Percentiles rank a stretch among this genome's conserved stretches.
phyloP scores from a whole-genome alignment of 164 flowering plant genomes.

The Liriodendron chinense region DNA sequence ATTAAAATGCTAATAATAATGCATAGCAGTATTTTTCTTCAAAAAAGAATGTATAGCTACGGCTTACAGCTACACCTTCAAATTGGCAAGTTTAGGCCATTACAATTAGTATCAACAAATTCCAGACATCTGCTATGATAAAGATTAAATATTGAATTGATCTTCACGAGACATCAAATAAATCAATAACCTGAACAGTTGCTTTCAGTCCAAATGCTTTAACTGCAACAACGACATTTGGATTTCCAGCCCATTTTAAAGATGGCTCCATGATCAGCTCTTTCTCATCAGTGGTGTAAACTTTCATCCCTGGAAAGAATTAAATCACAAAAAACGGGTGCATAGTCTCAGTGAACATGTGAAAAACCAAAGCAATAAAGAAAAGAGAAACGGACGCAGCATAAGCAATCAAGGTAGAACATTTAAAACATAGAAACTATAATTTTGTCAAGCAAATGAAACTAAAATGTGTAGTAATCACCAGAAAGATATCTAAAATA shows the following conservation, averaged over 20 bases:
- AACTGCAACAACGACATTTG: constrained; percentile 69
- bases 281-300: constrained; percentile 84
- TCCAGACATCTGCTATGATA: not conserved
- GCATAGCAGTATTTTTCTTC: not conserved
- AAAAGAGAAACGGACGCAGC: not conserved
- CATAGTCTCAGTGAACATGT: not conserved
- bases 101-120: not conserved
- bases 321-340: not conserved
- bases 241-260: constrained; percentile 96
- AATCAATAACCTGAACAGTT: constrained; percentile 28
- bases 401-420: not conserved
- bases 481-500: not conserved
- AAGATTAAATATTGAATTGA: not conserved
- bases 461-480: not conserved
- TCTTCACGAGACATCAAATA: not conserved
- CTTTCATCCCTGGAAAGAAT: constrained; percentile 76
- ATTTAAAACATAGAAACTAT: not conserved
- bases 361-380: not conserved
- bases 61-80: not conserved
- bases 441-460: not conserved
- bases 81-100: not conserved
- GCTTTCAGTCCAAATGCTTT: constrained; percentile 93
- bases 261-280: constrained; percentile 93
- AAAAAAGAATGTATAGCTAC: not conserved
- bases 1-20: not conserved